Evolutionary conservation across 1,139 yeast species (phyloP), one percentile per base, ranked within the genome.

Genomic region (Diutina neorugosa): DNA sequence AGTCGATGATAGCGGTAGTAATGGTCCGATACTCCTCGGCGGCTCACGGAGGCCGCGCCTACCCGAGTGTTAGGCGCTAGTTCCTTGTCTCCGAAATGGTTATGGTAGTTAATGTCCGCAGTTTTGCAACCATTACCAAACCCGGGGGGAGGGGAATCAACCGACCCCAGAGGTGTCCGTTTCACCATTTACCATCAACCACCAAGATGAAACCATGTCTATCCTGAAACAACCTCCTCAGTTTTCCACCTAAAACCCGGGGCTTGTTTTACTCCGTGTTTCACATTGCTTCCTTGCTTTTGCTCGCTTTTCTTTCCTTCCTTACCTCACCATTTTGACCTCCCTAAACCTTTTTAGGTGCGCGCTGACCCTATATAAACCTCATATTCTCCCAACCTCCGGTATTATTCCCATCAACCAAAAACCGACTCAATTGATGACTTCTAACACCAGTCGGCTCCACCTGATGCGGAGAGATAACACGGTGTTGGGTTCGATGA

Each of bases 381-480:
- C n/a, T 27, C 34, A 27, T 9, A 27, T 14, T 8, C 6, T 18
- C 20, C 11, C 42, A 8, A 16, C 42, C 18, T 23, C 25, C 25
- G 6, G 6, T 23, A 4, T 23, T 4, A 23, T 23, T 23, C n/a
- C 21, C 40, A 2, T 25, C 37, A 34, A n/a, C 18, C 23, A n/a
- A n/a, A n/a, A n/a, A n/a, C 47, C 16, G 3, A 19, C 14, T 31
- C 34, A 20, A 20, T 1, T 14, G 14, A 41, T 42, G 47, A 16
- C 12, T 9, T 5, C 20, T 3, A 25, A 51, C 50, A 42, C 14
- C 23, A 53, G 52, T 64, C 68, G 64, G 62, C 63, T 77, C 63
- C 74, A 74, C 64, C 73, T 73, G 61, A 70, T 81, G 73, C 79
- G 91, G 69, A 75, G 82, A 63, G 78, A 80, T 63, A 81, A 86